These are phyloP conservation scores for Leccinum pachyderme DNA, from an alignment of 1,284 basidiomycete species.

Conservation along the genomic window DNA sequence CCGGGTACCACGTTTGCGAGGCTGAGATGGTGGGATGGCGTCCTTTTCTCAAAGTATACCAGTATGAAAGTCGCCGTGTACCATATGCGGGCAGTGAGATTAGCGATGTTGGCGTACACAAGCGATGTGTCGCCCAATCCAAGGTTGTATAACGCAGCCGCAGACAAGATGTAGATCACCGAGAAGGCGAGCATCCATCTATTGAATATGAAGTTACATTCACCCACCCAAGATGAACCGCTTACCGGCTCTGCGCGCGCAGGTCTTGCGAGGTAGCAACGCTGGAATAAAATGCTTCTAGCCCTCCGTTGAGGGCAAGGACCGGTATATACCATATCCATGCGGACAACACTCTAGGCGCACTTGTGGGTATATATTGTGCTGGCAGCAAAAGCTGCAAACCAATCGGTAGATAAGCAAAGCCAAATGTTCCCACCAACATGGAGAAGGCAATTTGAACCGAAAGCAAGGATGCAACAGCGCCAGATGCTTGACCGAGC, in stretches of 20 bases:
- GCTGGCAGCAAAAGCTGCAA: slow-evolving; percentile 70
- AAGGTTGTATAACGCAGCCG: slow-evolving; percentile 48
- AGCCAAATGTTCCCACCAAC: slow-evolving; percentile 71
- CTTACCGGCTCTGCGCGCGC: slow-evolving; percentile 59
- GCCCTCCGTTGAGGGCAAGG: slow-evolving; percentile 82
- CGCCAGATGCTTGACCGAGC: slow-evolving; percentile 39
- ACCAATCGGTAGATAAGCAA: slow-evolving; percentile 69
- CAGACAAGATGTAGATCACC: slow-evolving; percentile 52
- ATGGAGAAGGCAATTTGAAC: slow-evolving; percentile 69
- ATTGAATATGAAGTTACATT: slow-evolving; percentile 2
- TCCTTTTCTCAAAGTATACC: slow-evolving; percentile 36
- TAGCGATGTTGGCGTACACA: slow-evolving; percentile 73
- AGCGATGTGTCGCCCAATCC: slow-evolving; percentile 67
- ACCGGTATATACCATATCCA: slow-evolving; percentile 88
- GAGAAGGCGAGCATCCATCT: slow-evolving; percentile 75
- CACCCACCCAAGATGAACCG: slow-evolving; percentile 12
- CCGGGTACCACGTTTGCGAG: slow-evolving; percentile 35
- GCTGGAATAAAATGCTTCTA: slow-evolving; percentile 87
- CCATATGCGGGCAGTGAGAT: slow-evolving; percentile 55
- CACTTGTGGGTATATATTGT: slow-evolving; percentile 70
- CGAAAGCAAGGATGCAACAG: slow-evolving; percentile 59
- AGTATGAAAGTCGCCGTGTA: slow-evolving; percentile 46
- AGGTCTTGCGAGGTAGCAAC: slow-evolving; percentile 67
- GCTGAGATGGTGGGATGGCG: slow-evolving; percentile 18
- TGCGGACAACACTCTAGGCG: slow-evolving; percentile 67